A percentile compares a stretch with the other conserved stretches of the same genome.
Evolutionary conservation across 768 basidiomycete species (phyloP).

Genomic region (Mycena rosella): DNA sequence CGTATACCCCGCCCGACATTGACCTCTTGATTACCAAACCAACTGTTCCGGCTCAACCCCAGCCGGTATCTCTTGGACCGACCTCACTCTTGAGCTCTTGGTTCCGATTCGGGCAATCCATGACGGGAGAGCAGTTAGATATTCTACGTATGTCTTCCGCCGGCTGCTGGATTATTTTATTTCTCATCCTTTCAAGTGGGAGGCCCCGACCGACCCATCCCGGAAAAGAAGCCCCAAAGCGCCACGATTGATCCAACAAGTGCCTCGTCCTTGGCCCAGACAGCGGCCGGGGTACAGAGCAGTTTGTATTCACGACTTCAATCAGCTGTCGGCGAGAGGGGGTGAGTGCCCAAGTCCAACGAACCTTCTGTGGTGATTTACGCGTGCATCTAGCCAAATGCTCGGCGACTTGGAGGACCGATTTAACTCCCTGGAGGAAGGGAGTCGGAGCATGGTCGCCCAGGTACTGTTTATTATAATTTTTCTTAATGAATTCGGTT

Average conservation of each 20-base stretch:
- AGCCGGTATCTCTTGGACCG: slow-evolving; percentile 71
- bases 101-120: slow-evolving; percentile 62
- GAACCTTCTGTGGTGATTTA: not conserved
- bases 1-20: slow-evolving; percentile 63
- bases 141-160: slow-evolving; percentile 59
- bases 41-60: slow-evolving; percentile 67
- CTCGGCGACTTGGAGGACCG: slow-evolving; percentile 71
- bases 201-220: slow-evolving; percentile 72
- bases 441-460: slow-evolving; percentile 73
- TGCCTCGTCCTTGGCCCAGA: slow-evolving; percentile 46
- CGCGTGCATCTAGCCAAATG: slow-evolving; percentile 60
- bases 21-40: slow-evolving; percentile 60
- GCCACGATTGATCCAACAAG: slow-evolving; percentile 35
- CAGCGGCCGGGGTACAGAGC: slow-evolving; percentile 52
- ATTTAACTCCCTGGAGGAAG: slow-evolving; percentile 73
- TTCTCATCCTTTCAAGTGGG: slow-evolving; percentile 59
- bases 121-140: slow-evolving; percentile 74
- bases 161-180: not conserved
- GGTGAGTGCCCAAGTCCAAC: slow-evolving; percentile 54
- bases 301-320: slow-evolving; percentile 60
- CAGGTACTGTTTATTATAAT: slow-evolving; percentile 61
- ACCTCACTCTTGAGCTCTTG: slow-evolving; percentile 68
- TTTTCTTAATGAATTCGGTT: not conserved
- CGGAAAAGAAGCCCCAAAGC: slow-evolving; percentile 34
- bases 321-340: slow-evolving; percentile 73